phyloP scores from a whole-genome alignment of 805 yeast species.

The Brettanomyces naardenensis region DNA sequence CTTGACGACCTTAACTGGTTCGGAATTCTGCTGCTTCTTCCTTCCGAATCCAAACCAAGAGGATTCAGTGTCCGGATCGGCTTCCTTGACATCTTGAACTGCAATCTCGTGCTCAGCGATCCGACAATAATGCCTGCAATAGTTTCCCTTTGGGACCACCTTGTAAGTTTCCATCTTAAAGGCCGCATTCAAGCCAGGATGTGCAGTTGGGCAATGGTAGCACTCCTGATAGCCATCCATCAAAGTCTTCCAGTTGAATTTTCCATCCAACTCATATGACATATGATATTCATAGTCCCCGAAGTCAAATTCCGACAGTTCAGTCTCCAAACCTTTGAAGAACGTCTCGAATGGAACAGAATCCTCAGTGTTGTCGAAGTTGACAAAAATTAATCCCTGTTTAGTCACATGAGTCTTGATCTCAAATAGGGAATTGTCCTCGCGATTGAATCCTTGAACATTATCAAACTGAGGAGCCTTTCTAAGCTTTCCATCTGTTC shows the following conservation, averaged over 20 bases:
- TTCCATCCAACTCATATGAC: constrained; percentile 57
- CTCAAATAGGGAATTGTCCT: constrained; percentile 45
- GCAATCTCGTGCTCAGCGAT: constrained; percentile 34
- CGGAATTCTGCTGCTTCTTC: constrained; percentile 21
- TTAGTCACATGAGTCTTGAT: constrained; percentile 46
- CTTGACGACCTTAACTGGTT: constrained; percentile 17
- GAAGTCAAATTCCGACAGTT: constrained; percentile 52
- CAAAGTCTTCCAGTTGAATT: constrained; percentile 59
- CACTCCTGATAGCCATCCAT: constrained; percentile 67
- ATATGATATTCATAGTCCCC: constrained; percentile 55
- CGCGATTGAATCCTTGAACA: constrained; percentile 50
- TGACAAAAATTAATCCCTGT: constrained; percentile 51
- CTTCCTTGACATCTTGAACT: constrained; percentile 20
- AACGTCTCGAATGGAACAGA: constrained; percentile 42
- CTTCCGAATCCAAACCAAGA: constrained; percentile 50
- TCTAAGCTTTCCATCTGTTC: constrained; percentile 49
- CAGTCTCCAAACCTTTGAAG: constrained; percentile 42
- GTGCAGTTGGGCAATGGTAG: constrained; percentile 63
- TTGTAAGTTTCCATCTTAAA: constrained; percentile 59
- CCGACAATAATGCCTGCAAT: constrained; percentile 56
- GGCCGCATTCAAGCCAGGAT: constrained; percentile 50
- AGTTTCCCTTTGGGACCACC: constrained; percentile 50
- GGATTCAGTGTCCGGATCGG: constrained; percentile 27
- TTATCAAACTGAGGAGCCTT: constrained; percentile 58
- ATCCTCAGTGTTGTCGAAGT: constrained; percentile 40